phyloP scores from a whole-genome alignment of 1,284 basidiomycete species.

The Trichosporon sp. region DNA sequence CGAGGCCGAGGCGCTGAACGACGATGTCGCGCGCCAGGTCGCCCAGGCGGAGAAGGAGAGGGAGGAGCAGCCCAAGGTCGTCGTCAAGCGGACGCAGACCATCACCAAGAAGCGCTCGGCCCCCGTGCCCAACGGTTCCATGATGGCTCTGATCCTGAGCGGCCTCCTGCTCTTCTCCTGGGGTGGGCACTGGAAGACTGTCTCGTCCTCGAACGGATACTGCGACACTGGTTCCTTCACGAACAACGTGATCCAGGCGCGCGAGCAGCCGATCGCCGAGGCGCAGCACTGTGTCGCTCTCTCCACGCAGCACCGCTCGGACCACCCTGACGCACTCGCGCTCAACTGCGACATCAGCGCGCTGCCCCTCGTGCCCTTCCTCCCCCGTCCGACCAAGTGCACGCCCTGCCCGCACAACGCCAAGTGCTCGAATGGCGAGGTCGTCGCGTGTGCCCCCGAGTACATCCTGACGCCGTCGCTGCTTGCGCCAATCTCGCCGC shows the following conservation, averaged over 20 bases:
- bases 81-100: conserved; percentile 17
- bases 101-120: conserved; percentile 14
- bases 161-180: conserved; percentile 59
- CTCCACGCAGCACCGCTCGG: conserved; percentile 36
- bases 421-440: conserved; percentile 65
- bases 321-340: conserved; percentile 29
- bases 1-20: conserved; percentile 43
- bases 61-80: conserved; percentile 15
- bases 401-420: conserved; percentile 83
- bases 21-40: conserved; percentile 38
- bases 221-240: conserved; percentile 71
- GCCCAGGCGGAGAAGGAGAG: not conserved
- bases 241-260: conserved; percentile 63
- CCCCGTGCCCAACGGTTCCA: conserved; percentile 39
- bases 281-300: conserved; percentile 64
- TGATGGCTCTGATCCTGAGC: conserved; percentile 57
- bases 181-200: conserved; percentile 55
- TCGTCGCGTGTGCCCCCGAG: conserved; percentile 71
- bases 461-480: conserved; percentile 63
- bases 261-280: conserved; percentile 56
- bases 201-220: conserved; percentile 76
- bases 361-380: conserved; percentile 61
- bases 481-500: conserved; percentile 42
- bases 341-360: conserved; percentile 42
- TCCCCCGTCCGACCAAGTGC: conserved; percentile 71